Conservation (phyloP, 106 monocot genomes). For the Alisma plantagoaquatica region DNA sequence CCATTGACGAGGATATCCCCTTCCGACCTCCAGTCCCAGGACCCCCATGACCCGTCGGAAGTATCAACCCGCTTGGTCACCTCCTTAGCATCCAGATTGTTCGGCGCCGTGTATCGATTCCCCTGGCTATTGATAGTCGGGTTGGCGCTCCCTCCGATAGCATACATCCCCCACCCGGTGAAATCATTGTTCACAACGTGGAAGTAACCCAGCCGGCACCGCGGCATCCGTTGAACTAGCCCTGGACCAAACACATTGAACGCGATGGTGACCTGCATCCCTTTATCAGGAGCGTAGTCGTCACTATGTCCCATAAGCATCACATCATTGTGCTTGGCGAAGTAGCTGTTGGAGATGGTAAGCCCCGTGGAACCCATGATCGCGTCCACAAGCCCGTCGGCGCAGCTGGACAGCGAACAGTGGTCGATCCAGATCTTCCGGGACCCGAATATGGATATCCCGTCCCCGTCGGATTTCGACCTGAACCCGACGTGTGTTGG, state of each 20-base stretch:
- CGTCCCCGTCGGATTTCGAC: slow-evolving; percentile 54
- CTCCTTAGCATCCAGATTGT: slow-evolving; percentile 47
- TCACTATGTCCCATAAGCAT: slow-evolving; percentile 67
- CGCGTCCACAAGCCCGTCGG: slow-evolving; percentile 70
- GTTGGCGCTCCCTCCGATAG: slow-evolving; percentile 62
- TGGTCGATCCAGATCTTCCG: slow-evolving; percentile 64
- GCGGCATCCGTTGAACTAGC: slow-evolving; percentile 69
- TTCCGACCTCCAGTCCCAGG: slow-evolving; percentile 94
- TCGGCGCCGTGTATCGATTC: slow-evolving; percentile 51
- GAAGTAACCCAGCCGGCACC: slow-evolving; percentile 49
- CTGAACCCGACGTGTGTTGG: slow-evolving; percentile 41
- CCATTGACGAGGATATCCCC: slow-evolving; percentile 88
- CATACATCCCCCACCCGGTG: slow-evolving; percentile 72
- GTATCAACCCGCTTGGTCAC: slow-evolving; percentile 76
- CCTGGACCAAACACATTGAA: slow-evolving; percentile 55
- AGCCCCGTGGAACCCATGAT: slow-evolving; percentile 62
- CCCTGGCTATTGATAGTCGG: slow-evolving; percentile 81
- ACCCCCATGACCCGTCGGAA: slow-evolving; percentile 37
- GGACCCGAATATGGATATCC: slow-evolving; percentile 39
- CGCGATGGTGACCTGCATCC: slow-evolving; percentile 63
- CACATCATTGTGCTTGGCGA: slow-evolving; percentile 60
- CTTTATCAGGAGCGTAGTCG: slow-evolving; percentile 33
- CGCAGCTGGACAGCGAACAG: slow-evolving; percentile 44
- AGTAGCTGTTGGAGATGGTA: slow-evolving; percentile 59
- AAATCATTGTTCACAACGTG: slow-evolving; percentile 77